These are phyloP conservation scores for Suhomyces pyralidae DNA, from an alignment of 805 yeast species.

Conservation along the genomic window DNA sequence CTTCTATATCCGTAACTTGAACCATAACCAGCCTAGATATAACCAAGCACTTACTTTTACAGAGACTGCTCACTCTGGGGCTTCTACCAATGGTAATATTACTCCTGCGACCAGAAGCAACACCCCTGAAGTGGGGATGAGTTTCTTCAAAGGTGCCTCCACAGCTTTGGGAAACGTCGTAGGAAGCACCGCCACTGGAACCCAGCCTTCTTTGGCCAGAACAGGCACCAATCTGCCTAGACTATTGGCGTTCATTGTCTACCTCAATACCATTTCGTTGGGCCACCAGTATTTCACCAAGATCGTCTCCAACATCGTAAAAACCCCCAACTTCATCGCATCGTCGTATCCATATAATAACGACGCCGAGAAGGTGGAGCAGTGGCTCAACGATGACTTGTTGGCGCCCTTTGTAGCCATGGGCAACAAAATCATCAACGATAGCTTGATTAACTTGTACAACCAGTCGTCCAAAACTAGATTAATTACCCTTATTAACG, in stretches of 20 bases:
- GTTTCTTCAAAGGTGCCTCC: constrained; percentile 44
- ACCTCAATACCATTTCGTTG: constrained; percentile 69
- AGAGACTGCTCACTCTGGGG: not conserved
- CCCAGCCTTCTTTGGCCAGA: not conserved
- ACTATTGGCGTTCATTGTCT: constrained; percentile 58
- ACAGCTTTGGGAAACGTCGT: constrained; percentile 45
- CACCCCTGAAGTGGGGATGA: constrained; percentile 32
- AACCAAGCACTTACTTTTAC: constrained; percentile 28
- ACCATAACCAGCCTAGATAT: constrained; percentile 41
- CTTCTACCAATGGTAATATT: constrained; percentile 7
- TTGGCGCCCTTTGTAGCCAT: constrained; percentile 24
- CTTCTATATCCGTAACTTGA: constrained; percentile 31
- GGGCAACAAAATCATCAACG: constrained; percentile 22
- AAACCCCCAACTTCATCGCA: constrained; percentile 20
- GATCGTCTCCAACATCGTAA: constrained; percentile 44
- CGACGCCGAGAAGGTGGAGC: constrained; percentile 30
- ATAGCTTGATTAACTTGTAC: constrained; percentile 44
- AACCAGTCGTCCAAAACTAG: constrained; percentile 47
- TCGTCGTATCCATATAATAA: constrained; percentile 35
- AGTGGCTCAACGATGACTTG: constrained; percentile 30
- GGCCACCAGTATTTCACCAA: constrained; percentile 57
- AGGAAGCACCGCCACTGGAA: constrained; percentile 11
- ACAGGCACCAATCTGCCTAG: constrained; percentile 41
- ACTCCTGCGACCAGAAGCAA: constrained; percentile 29
- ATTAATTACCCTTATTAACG: constrained; percentile 41